A percentile compares a stretch with the other conserved stretches of the same genome.
Conservation (phyloP, 768 basidiomycete species). For the Phallus indusiatus region DNA sequence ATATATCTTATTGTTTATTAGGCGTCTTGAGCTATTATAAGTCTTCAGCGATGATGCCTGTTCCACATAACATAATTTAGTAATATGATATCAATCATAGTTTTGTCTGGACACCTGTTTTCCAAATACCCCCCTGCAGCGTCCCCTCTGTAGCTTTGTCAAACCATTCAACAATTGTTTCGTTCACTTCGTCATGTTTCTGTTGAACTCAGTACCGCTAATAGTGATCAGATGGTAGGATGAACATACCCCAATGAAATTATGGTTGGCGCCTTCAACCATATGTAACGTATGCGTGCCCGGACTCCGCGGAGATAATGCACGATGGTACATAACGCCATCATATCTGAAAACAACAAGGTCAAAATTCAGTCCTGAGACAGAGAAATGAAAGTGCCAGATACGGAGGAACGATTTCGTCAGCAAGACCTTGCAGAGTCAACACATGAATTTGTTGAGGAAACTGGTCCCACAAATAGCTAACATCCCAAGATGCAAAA, state of each 20-base stretch:
- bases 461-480: slow-evolving; percentile 59
- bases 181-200: slow-evolving; percentile 60
- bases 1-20: neutral
- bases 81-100: slow-evolving; percentile 20
- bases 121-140: slow-evolving; percentile 56
- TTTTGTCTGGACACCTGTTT: slow-evolving; percentile 43
- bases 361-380: neutral
- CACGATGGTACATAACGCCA: slow-evolving; percentile 57
- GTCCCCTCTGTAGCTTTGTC: slow-evolving; percentile 33
- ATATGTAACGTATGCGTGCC: slow-evolving; percentile 66
- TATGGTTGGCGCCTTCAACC: slow-evolving; percentile 72
- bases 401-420: slow-evolving; percentile 61
- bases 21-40: neutral
- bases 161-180: slow-evolving; percentile 64
- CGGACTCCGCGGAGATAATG: slow-evolving; percentile 43
- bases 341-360: slow-evolving; percentile 43
- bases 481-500: slow-evolving; percentile 59
- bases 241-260: slow-evolving; percentile 48
- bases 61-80: neutral
- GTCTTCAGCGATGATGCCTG: neutral
- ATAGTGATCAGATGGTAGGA: neutral
- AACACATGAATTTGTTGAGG: slow-evolving; percentile 57
- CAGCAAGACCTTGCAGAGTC: slow-evolving; percentile 67
- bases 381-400: slow-evolving; percentile 18
- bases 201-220: slow-evolving; percentile 13